phyloP scores from a whole-genome alignment of 2,329 filamentous ascomycete genomes.

The Fusarium heterosporum region DNA sequence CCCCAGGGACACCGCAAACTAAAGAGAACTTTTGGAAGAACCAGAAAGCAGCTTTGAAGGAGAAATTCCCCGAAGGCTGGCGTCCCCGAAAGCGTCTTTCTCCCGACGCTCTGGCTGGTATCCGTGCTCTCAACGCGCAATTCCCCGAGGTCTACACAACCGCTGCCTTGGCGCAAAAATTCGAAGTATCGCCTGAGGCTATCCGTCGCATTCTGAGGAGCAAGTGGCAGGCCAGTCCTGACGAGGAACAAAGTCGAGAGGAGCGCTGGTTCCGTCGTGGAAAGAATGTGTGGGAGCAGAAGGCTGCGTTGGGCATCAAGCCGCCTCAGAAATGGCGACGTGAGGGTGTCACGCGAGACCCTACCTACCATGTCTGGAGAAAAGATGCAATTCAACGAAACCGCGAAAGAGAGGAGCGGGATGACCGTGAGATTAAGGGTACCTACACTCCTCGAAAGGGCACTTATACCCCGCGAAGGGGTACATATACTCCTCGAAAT shows the following conservation, averaged over 20 bases:
- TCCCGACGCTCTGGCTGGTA: constrained; percentile 90
- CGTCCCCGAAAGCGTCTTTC: constrained; percentile 86
- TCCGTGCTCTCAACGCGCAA: constrained; percentile 82
- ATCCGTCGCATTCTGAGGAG: constrained; percentile 87
- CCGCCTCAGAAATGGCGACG: constrained; percentile 70
- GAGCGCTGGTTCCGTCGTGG: constrained; percentile 72
- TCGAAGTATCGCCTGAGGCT: constrained; percentile 87
- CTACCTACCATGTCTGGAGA: constrained; percentile 55
- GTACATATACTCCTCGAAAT: not conserved
- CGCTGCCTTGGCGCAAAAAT: constrained; percentile 77
- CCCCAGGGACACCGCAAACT: constrained; percentile 25
- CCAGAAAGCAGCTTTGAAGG: constrained; percentile 78
- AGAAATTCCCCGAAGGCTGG: constrained; percentile 88
- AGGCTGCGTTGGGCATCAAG: constrained; percentile 71
- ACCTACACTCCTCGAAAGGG: constrained; percentile 5
- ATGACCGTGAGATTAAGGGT: constrained; percentile 40
- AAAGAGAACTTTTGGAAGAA: constrained; percentile 72
- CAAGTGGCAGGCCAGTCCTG: constrained; percentile 75
- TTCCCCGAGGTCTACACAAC: constrained; percentile 84
- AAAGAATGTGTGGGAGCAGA: constrained; percentile 68
- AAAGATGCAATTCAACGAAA: constrained; percentile 45
- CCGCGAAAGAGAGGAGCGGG: constrained; percentile 49
- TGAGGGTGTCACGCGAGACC: constrained; percentile 63
- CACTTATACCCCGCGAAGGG: not conserved
- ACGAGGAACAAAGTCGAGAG: constrained; percentile 69